Evolutionary conservation across 371 early-diverging fungal species (phyloP).

Genomic region (Capniomyces stellatus): DNA sequence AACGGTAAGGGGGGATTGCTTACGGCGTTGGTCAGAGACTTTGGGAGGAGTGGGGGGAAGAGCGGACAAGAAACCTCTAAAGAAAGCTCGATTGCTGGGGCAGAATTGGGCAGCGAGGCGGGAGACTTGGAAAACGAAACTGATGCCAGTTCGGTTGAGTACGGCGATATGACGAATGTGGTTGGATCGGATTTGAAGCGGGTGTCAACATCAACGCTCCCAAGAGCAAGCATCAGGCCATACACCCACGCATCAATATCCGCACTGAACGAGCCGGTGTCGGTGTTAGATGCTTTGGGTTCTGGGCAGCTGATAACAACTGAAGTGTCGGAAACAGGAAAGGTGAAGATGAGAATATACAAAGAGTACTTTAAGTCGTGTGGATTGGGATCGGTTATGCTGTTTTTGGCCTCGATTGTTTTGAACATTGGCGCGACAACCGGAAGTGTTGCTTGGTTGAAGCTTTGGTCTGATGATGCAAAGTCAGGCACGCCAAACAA

Average conservation of each 20-base stretch:
- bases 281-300: too few relatives aligned
- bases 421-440: constrained; percentile 21
- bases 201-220: constrained; percentile 3
- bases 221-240: constrained; percentile 5
- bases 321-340: constrained; percentile 63
- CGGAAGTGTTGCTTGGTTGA: constrained; percentile 45
- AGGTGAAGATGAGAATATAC: constrained; percentile 51
- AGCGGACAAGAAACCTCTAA: background rate
- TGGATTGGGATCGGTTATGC: constrained; percentile 15
- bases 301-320: constrained; percentile 35
- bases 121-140: too few relatives aligned
- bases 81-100: background rate
- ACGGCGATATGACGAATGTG: background rate
- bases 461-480: constrained; percentile 38
- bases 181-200: constrained; percentile 5
- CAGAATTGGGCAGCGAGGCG: background rate
- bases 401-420: constrained; percentile 8
- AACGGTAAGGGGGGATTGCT: constrained; percentile 39
- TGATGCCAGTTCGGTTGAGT: too few relatives aligned
- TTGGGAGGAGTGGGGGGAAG: background rate
- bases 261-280: constrained; percentile 38
- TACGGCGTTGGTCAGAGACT: constrained; percentile 11
- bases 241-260: background rate
- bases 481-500: constrained; percentile 1
- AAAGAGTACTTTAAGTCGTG: constrained; percentile 58